These are phyloP conservation scores for Phytophthora vignae DNA, from an alignment of 352 stramenopile genomes.

Conservation along the genomic window DNA sequence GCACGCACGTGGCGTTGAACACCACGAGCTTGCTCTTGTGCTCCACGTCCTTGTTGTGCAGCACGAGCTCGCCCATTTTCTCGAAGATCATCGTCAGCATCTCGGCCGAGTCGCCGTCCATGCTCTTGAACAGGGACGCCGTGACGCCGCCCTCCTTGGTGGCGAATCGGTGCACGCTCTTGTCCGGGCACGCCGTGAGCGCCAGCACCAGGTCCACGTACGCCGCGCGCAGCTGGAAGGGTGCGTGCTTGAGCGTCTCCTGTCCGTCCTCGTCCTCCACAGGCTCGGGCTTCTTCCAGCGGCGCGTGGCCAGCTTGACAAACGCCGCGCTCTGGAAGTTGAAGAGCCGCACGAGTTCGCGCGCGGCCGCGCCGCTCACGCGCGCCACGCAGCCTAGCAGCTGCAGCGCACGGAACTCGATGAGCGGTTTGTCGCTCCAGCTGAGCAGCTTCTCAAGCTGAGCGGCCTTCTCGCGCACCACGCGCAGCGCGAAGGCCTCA, in stretches of 20 bases:
- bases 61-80: slow-evolving; percentile 54
- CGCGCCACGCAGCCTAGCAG: slow-evolving; percentile 57
- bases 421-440: slow-evolving; percentile 87
- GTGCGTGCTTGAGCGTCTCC: slow-evolving; percentile 22
- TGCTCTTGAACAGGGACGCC: slow-evolving; percentile 75
- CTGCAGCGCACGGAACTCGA: slow-evolving; percentile 77
- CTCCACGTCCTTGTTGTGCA: slow-evolving; percentile 63
- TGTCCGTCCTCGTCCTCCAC: slow-evolving; percentile 8
- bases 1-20: slow-evolving; percentile 67
- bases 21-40: slow-evolving; percentile 65
- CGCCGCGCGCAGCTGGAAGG: slow-evolving; percentile 71
- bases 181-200: slow-evolving; percentile 68
- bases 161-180: slow-evolving; percentile 82
- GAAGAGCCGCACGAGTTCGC: slow-evolving; percentile 83
- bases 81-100: slow-evolving; percentile 61
- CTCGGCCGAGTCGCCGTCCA: slow-evolving; percentile 74
- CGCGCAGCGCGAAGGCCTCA: slow-evolving; percentile 67
- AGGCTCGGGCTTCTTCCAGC: slow-evolving; percentile 63
- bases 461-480: slow-evolving; percentile 75
- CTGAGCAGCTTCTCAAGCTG: slow-evolving; percentile 76
- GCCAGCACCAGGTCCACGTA: slow-evolving; percentile 75
- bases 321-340: slow-evolving; percentile 79
- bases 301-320: slow-evolving; percentile 59
- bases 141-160: slow-evolving; percentile 77
- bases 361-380: slow-evolving; percentile 50